Evolutionary conservation across 345 rosid genomes (phyloP), one percentile per base, ranked within the genome.

Genomic region (Tarenaya hassleriana): DNA sequence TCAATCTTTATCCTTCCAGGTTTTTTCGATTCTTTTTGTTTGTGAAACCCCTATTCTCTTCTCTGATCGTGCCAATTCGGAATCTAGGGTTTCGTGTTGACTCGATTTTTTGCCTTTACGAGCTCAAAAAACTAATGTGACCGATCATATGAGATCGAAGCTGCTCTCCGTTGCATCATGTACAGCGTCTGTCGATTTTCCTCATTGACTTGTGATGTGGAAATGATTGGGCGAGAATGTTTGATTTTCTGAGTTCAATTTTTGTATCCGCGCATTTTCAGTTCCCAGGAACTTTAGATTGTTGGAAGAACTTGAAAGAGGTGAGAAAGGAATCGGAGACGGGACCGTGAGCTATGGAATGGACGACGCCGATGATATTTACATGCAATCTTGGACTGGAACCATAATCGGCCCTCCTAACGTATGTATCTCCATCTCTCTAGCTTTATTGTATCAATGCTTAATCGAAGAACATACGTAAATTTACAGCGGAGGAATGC

Each of bases 361-460:
- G 95, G 90, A 85, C 68, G 90, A 85, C 16, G 87, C 81, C 14
- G 90, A 85, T 58, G 95, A 85, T 64, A 82, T 82, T 20, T 69
- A 76, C 54, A 85, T 82, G 95, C 87, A 82, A 43, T 82, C 95
- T 35, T 85, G 95, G 95, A 85, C 90, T 50, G 95, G 87, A 49
- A 85, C 95, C 53, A 62, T 85, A 38, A 74, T 85, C 13, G 90
- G 95, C 34, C 90, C 87, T 51, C 87, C 69, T 71, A 85, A 73
- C 69, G 95, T 82, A 78, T 52, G 31, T 55, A 14, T 1, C 47
- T 50, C 34, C 7, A 7, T 14, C 55, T 63, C 58, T n/a, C 33
- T 39, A 17, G 31, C 39, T 15, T 37, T 47, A 7, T 7, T 1
- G 8, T n/a, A 35, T 11, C 35, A 16, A 0, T 54, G 10, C 4